A percentile compares a stretch with the other conserved stretches of the same genome.
Evolutionary conservation across 495 filamentous ascomycete species (phyloP).

Genomic region (Aspergillus saccharolyticus): DNA sequence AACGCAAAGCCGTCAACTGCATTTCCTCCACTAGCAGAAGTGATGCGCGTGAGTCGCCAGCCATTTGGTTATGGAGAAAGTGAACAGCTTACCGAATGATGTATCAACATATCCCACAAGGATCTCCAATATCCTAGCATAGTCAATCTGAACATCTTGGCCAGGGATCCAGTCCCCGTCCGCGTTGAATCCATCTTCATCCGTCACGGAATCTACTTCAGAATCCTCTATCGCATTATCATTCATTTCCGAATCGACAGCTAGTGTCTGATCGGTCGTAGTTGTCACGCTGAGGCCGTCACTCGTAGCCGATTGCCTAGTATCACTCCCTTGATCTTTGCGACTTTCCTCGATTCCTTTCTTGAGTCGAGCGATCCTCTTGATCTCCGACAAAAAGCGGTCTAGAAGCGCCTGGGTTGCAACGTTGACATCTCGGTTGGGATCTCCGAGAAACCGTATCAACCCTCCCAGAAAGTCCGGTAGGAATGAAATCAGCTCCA

Average conservation of each 20-base stretch:
- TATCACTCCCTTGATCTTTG: constrained; percentile 61
- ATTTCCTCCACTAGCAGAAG: constrained; percentile 69
- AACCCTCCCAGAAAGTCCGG: constrained; percentile 89
- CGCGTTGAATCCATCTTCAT: constrained; percentile 56
- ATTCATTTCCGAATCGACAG: constrained; percentile 33
- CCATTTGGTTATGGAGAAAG: not conserved
- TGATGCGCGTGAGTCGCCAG: constrained; percentile 3
- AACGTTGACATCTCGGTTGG: constrained; percentile 87
- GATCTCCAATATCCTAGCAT: constrained; percentile 87
- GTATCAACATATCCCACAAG: constrained; percentile 87
- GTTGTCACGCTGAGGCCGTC: constrained; percentile 55
- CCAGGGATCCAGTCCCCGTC: constrained; percentile 96
- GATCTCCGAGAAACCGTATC: constrained; percentile 86
- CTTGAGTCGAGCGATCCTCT: constrained; percentile 85
- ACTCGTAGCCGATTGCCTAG: constrained; percentile 59
- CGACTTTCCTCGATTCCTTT: constrained; percentile 85
- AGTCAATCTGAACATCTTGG: constrained; percentile 93
- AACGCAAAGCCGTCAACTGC: constrained; percentile 82
- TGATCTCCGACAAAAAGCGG: constrained; percentile 89
- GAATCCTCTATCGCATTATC: constrained; percentile 51
- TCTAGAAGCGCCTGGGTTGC: constrained; percentile 89
- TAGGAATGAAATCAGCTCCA: constrained; percentile 89
- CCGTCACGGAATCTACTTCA: constrained; percentile 54
- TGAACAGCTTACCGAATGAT: constrained; percentile 54
- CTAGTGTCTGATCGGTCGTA: constrained; percentile 44